A percentile compares a stretch with the other conserved stretches of the same genome.
Conservation (phyloP, 768 basidiomycete species). For the Xerocomellus chrysenteron region DNA sequence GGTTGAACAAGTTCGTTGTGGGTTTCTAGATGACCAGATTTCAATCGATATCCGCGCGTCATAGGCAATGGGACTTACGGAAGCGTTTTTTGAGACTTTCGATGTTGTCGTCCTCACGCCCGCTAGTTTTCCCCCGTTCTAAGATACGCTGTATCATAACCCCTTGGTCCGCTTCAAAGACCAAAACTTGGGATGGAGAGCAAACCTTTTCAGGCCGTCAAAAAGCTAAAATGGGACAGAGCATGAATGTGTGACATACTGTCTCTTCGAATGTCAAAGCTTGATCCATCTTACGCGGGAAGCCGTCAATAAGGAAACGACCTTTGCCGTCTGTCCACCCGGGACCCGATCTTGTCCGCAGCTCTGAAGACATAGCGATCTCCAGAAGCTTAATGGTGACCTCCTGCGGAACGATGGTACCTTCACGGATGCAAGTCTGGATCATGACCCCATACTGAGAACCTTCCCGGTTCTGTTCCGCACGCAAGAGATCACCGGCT, state of each 20-base stretch:
- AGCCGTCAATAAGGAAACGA: conserved; percentile 94
- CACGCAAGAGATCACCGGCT: conserved; percentile 98
- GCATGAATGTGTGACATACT: conserved; percentile 43
- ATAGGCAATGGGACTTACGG: conserved; percentile 45
- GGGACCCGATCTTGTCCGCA: conserved; percentile 44
- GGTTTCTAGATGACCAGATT: conserved; percentile 49
- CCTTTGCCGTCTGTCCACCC: conserved; percentile 74
- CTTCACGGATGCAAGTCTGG: conserved; percentile 84
- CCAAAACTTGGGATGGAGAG: conserved; percentile 73
- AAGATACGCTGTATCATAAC: conserved; percentile 85
- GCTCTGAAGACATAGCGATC: conserved; percentile 78
- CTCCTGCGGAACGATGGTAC: conserved; percentile 93
- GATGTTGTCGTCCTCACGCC: conserved; percentile 90
- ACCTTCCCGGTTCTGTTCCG: conserved; percentile 85
- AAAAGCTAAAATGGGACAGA: not conserved
- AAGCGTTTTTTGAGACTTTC: conserved; percentile 98
- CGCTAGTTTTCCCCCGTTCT: conserved; percentile 90
- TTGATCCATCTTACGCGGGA: conserved; percentile 99
- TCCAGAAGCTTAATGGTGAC: conserved; percentile 94
- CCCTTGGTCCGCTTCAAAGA: conserved; percentile 83
- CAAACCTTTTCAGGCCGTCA: conserved; percentile 59
- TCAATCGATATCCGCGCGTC: not conserved
- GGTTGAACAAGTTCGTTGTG: conserved; percentile 90
- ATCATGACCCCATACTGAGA: conserved; percentile 85
- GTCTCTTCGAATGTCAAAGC: conserved; percentile 86